A percentile compares a stretch with the other conserved stretches of the same genome.
phyloP scores from a whole-genome alignment of 345 rosid species.

The Hirschfeldia incana region DNA sequence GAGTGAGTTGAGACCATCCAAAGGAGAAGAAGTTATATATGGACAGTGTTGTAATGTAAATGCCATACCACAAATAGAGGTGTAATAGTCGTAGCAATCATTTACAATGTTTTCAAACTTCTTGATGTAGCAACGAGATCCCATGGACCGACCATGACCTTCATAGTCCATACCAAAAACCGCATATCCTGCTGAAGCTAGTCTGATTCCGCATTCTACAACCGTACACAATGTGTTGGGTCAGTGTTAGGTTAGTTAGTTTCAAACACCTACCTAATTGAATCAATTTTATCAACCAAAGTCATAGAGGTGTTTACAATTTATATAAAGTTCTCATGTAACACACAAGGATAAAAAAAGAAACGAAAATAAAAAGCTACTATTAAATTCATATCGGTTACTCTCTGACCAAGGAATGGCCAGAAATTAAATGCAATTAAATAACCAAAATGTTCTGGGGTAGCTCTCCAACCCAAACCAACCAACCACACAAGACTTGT shows the following conservation, averaged over 20 bases:
- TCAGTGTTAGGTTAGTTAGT: conserved; percentile 1
- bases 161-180: conserved; percentile 94
- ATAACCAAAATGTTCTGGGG: conserved; percentile 2
- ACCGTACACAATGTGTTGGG: not conserved
- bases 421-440: not conserved
- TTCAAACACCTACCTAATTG: not conserved
- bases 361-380: not conserved
- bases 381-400: not conserved
- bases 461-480: conserved; percentile 34
- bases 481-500: conserved; percentile 34
- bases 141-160: conserved; percentile 90
- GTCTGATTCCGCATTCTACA: conserved; percentile 79
- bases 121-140: conserved; percentile 94
- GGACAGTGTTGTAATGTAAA: not conserved
- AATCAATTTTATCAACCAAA: not conserved
- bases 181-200: conserved; percentile 72
- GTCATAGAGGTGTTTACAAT: not conserved
- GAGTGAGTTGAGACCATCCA: not conserved
- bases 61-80: conserved; percentile 66
- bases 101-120: conserved; percentile 73
- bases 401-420: not conserved
- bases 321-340: not conserved
- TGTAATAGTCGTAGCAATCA: conserved; percentile 77
- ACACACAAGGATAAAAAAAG: not conserved
- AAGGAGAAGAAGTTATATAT: not conserved